These are phyloP conservation scores for Discostella stelligera DNA, from an alignment of 352 stramenopile genomes.

Conservation along the genomic window DNA sequence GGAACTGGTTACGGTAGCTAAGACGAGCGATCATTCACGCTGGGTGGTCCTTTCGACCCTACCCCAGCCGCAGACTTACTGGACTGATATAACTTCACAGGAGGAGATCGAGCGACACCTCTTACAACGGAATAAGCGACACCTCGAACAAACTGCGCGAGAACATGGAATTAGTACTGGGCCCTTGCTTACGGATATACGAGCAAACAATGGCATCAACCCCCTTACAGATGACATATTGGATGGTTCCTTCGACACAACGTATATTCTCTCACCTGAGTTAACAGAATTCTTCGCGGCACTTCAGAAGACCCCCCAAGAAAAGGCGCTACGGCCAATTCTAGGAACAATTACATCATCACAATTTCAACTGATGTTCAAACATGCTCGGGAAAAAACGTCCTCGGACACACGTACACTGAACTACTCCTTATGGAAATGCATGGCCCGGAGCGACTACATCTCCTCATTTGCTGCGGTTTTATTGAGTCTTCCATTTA, in stretches of 20 bases:
- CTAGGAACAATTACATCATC: constrained; percentile 2
- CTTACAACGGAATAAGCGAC: constrained; percentile 16
- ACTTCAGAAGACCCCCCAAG: neutral
- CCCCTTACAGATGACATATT: too few species aligned
- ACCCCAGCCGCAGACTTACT: neutral
- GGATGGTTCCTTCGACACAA: too few species aligned
- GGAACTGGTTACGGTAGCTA: neutral
- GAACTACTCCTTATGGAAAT: neutral
- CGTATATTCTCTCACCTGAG: too few species aligned
- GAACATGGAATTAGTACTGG: neutral
- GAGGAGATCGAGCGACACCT: constrained; percentile 12
- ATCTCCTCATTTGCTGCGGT: neutral
- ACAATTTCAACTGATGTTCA: constrained; percentile 19
- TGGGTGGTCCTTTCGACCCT: too few species aligned
- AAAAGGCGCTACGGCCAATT: neutral
- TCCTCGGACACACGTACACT: constrained; percentile 8
- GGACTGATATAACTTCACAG: constrained; percentile 6
- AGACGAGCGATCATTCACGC: too few species aligned
- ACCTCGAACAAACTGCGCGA: constrained; percentile 19
- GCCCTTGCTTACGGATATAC: neutral
- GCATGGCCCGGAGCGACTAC: neutral
- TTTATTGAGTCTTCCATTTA: constrained; percentile 11
- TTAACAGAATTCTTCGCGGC: too few species aligned
- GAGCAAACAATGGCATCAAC: neutral
- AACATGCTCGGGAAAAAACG: constrained; percentile 13